Evolutionary conservation across 768 basidiomycete genomes (phyloP).

Genomic region (Termitomyces eurrhizus): DNA sequence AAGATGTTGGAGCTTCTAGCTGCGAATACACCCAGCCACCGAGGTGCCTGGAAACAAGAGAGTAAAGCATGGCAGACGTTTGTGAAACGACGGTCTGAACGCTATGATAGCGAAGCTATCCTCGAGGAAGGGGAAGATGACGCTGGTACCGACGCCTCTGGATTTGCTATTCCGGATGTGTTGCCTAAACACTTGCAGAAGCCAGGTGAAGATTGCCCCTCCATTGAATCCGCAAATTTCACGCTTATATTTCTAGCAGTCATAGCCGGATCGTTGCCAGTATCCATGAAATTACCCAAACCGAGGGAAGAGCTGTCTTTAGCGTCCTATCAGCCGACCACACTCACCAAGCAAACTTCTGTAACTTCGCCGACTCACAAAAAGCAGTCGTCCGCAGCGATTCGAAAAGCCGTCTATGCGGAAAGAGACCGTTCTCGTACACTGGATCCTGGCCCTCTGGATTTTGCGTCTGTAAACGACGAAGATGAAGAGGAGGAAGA

Average conservation of each 20-base stretch:
- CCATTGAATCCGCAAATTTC: not conserved
- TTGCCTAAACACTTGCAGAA: slow-evolving; percentile 7
- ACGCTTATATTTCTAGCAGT: not conserved
- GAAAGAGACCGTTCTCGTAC: slow-evolving; percentile 62
- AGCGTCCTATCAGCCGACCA: slow-evolving; percentile 56
- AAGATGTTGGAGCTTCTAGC: slow-evolving; percentile 63
- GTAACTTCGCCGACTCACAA: slow-evolving; percentile 27
- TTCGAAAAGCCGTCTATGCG: slow-evolving; percentile 62
- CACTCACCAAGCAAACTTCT: slow-evolving; percentile 36
- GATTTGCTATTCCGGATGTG: slow-evolving; percentile 11
- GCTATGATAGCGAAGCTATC: slow-evolving; percentile 17
- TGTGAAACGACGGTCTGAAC: slow-evolving; percentile 33
- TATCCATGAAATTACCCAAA: slow-evolving; percentile 45
- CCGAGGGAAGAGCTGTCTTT: slow-evolving; percentile 40
- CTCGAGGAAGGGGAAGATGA: slow-evolving; percentile 29
- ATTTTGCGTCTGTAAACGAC: slow-evolving; percentile 50
- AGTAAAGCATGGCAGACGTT: slow-evolving; percentile 65
- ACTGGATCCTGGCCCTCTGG: slow-evolving; percentile 67
- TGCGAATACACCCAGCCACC: slow-evolving; percentile 65
- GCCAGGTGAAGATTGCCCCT: not conserved
- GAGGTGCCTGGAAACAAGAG: slow-evolving; percentile 63
- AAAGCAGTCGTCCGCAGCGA: slow-evolving; percentile 38
- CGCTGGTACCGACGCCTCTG: slow-evolving; percentile 9
- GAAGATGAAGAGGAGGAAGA: slow-evolving; percentile 39
- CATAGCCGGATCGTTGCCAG: slow-evolving; percentile 51